A percentile compares a stretch with the other conserved stretches of the same genome.
phyloP scores from a whole-genome alignment of 495 filamentous ascomycete genomes.

The Penicillium soppii region DNA sequence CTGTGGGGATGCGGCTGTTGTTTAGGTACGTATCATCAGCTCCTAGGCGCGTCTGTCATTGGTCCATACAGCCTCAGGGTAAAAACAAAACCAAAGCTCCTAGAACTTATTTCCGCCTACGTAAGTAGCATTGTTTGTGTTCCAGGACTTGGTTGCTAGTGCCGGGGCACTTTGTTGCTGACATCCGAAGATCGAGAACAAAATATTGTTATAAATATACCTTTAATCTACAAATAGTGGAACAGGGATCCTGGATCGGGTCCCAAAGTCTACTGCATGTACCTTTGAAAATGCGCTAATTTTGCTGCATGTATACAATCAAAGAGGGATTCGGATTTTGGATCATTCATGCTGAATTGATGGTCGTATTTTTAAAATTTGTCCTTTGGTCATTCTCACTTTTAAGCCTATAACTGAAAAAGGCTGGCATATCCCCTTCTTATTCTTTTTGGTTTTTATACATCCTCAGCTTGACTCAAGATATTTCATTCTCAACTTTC shows the following conservation, averaged over 20 bases:
- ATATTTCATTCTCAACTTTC: conserved; percentile 27
- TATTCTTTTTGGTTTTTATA: conserved; percentile 5
- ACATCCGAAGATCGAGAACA: no score
- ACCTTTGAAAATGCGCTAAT: conserved; percentile 12
- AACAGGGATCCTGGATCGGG: conserved; percentile 19
- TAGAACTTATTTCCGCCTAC: no score
- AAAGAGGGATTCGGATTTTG: conserved; percentile 19
- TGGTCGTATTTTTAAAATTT: conserved; percentile 5
- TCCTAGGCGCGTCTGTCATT: no score
- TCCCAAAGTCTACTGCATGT: conserved; percentile 11
- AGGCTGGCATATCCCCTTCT: conserved; percentile 12
- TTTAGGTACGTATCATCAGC: no score
- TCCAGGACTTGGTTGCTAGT: no score
- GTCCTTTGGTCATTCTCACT: conserved; percentile 7
- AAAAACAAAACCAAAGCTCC: no score
- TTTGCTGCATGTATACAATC: conserved; percentile 16
- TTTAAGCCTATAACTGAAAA: conserved; percentile 13
- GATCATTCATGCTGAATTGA: conserved; percentile 38
- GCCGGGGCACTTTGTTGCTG: no score
- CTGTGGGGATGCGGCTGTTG: no score
- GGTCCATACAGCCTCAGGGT: no score
- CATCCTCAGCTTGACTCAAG: conserved; percentile 14
- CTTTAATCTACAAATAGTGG: conserved; percentile 21
- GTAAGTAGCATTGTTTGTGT: no score
- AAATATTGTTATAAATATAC: not conserved